Evolutionary conservation across 768 basidiomycete genomes (phyloP).

Genomic region (Russula olivacea): DNA sequence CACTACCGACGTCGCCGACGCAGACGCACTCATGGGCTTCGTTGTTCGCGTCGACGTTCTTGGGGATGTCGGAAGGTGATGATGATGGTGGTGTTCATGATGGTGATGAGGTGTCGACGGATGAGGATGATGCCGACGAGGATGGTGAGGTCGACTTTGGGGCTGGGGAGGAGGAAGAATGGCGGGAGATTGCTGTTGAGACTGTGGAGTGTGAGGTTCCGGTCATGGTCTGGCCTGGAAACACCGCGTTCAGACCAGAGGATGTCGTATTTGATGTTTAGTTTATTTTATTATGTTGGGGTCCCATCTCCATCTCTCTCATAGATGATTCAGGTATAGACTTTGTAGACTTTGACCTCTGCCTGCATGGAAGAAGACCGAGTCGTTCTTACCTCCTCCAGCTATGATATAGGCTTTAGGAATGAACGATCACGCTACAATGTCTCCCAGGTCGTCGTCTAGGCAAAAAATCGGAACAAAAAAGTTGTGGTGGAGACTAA

Average conservation of each 20-base stretch:
- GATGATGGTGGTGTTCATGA: constrained; percentile 47
- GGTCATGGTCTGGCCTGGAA: constrained; percentile 81
- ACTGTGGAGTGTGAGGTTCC: constrained; percentile 94
- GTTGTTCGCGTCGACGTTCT: constrained; percentile 38
- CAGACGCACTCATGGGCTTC: constrained; percentile 37
- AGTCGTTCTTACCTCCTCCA: too few relatives aligned
- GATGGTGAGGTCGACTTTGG: constrained; percentile 29
- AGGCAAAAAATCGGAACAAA: background rate
- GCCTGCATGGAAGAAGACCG: too few relatives aligned
- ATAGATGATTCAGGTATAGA: constrained; percentile 8
- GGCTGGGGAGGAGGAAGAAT: constrained; percentile 41
- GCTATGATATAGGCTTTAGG: too few relatives aligned
- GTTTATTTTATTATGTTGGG: background rate
- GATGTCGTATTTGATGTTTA: constrained; percentile 75
- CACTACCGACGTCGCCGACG: background rate
- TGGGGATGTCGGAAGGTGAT: constrained; percentile 37
- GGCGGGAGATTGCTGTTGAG: constrained; percentile 67
- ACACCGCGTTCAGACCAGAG: constrained; percentile 76
- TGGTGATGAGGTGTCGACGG: constrained; percentile 43
- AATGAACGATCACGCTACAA: too few relatives aligned
- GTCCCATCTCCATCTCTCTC: background rate
- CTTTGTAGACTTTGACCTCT: background rate
- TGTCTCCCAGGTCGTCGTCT: too few relatives aligned
- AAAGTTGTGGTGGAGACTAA: constrained; percentile 1
- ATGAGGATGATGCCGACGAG: constrained; percentile 27